These are phyloP conservation scores for Drosera spatulata DNA, from an alignment of 179 eudicot species.

Conservation along the genomic window DNA sequence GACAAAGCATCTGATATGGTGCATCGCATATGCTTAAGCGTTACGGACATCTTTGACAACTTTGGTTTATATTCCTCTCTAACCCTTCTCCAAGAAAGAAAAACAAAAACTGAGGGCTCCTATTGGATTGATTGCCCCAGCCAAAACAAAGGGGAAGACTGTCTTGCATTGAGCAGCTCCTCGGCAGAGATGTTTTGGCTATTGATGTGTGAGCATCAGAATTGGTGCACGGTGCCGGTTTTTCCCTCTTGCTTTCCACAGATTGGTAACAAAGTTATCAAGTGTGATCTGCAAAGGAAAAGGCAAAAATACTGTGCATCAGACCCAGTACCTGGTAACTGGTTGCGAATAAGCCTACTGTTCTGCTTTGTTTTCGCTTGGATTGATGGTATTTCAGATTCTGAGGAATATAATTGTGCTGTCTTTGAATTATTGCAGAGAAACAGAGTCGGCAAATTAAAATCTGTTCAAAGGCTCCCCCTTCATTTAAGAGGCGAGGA, in stretches of 20 bases:
- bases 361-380: neutral
- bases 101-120: too few relatives aligned
- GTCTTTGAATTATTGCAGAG: conserved; percentile 19
- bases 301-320: too few relatives aligned
- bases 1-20: too few relatives aligned
- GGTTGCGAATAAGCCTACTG: too few relatives aligned
- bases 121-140: neutral
- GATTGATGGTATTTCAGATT: neutral
- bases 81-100: neutral
- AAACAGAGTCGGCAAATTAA: conserved; percentile 74
- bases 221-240: too few relatives aligned
- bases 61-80: neutral
- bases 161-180: neutral
- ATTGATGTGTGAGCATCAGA: neutral
- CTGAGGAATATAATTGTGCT: neutral
- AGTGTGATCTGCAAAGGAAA: too few relatives aligned
- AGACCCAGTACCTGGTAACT: too few relatives aligned
- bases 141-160: too few relatives aligned
- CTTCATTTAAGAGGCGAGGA: conserved; percentile 59
- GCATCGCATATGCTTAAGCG: too few relatives aligned
- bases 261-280: too few relatives aligned
- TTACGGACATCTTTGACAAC: neutral
- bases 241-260: too few relatives aligned
- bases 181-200: neutral
- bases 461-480: conserved; percentile 66